Base-by-base conservation (phyloP, 2,329 filamentous ascomycete species). In the Neopestalotiopsis sp. region DNA sequence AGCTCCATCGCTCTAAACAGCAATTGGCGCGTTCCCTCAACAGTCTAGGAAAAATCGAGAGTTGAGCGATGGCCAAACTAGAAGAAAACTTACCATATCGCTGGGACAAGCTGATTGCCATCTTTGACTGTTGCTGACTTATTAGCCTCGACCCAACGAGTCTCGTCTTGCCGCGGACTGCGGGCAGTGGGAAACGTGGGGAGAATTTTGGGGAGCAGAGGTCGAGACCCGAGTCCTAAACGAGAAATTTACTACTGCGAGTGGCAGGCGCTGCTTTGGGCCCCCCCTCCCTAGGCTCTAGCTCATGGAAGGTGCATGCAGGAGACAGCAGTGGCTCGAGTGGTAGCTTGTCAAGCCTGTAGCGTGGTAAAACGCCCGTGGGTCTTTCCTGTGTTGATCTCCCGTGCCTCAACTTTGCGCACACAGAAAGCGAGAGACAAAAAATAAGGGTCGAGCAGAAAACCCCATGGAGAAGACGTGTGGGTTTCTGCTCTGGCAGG, bases 381-480 rank as follows among this genome's bases (percentile, higher is more conserved):
- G 45, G 45, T 7, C 20, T 6, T 7, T 53, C 7, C 20, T 53
- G 17, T 53, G 45, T 20, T 53, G 45, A 53, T 53, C 45, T 53
- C 45, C 45, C 45, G 45, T 24, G 45, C 17, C n/a, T 53, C 34
- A 38, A 38, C 34, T 24, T 53, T 20, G 20, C 45, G 45, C 45
- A 9, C 7, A 53, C n/a, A 7, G 17, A 20, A 1, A 24, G 45
- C 7, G 45, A n/a, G 17, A 53, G 45, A 20, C 14, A 53, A 53
- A 53, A 53, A 53, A 53, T 9, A 53, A 17, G 45, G 45, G 17
- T 53, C 45, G 17, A 53, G n/a, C n/a, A 53, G 34, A 38, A 24
- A 53, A 53, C 45, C 45, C 45, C 45, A 53, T 53, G 45, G 45
- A 53, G 45, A 53, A 53, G 45, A n/a, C 45, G 17, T 53, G 45